phyloP scores from a whole-genome alignment of 1,284 basidiomycete species.

The Leccinum pseudoinsigne region DNA sequence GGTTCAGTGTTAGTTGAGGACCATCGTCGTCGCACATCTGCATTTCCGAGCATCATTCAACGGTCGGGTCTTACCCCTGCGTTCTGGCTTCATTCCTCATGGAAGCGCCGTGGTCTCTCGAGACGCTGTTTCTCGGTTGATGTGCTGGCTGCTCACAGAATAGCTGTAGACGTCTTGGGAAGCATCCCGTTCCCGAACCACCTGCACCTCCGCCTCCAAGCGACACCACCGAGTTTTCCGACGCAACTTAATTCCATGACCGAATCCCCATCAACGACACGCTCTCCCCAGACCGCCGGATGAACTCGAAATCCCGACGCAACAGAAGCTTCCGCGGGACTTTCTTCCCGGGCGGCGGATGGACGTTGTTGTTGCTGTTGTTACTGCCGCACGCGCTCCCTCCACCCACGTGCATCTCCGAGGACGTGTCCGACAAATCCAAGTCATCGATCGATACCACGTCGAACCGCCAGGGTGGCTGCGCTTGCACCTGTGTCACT shows the following conservation, averaged over 20 bases:
- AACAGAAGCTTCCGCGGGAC: conserved; percentile 48
- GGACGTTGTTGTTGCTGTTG: conserved; percentile 21
- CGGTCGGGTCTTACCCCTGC: no score
- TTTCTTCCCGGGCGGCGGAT: conserved; percentile 52
- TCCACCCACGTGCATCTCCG: conserved; percentile 34
- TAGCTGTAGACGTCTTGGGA: no score
- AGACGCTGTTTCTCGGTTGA: no score
- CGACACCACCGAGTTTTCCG: conserved; percentile 41
- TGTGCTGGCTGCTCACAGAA: no score
- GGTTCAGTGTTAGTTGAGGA: no score
- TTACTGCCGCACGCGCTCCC: conserved; percentile 11
- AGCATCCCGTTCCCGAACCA: conserved; percentile 42
- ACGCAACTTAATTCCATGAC: conserved; percentile 38
- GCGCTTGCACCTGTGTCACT: conserved; percentile 28
- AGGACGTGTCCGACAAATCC: conserved; percentile 72
- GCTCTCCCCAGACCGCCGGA: no score
- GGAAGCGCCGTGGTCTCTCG: no score
- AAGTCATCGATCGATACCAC: conserved; percentile 74
- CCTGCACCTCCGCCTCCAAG: conserved; percentile 33
- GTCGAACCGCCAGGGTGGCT: conserved; percentile 57
- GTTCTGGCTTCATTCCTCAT: no score
- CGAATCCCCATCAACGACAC: no score
- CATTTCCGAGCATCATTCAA: no score
- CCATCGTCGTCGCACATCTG: no score
- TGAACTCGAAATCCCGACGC: no score